Percentiles rank a stretch among this genome's conserved stretches.
phyloP scores from a whole-genome alignment of 371 early-diverging fungal genomes.

The Mucor racemosus region DNA sequence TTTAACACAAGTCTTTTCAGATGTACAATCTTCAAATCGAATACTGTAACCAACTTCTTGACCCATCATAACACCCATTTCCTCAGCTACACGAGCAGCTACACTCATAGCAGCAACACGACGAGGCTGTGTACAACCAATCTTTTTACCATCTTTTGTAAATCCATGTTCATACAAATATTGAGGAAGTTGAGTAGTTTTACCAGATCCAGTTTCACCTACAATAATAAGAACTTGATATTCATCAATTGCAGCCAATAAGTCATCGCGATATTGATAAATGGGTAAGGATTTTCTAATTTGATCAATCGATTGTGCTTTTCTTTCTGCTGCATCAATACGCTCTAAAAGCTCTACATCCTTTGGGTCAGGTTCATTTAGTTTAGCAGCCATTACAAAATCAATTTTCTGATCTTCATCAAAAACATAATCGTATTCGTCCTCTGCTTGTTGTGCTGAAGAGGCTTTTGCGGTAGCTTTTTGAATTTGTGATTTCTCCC shows the following conservation, averaged over 20 bases:
- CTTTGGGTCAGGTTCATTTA: constrained; percentile 61
- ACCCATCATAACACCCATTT: constrained; percentile 93
- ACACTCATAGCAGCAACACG: constrained; percentile 99
- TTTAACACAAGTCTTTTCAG: constrained; percentile 94
- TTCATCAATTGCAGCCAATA: constrained; percentile 86
- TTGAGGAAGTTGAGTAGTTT: constrained; percentile 99
- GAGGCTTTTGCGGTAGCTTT: constrained; percentile 60
- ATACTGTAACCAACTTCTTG: constrained; percentile 97
- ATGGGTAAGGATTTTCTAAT: constrained; percentile 93
- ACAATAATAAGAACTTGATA: constrained; percentile 91
- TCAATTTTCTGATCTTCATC: constrained; percentile 93
- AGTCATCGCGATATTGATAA: constrained; percentile 78
- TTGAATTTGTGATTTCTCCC: constrained; percentile 88
- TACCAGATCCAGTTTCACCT: constrained; percentile 99
- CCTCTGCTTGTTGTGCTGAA: constrained; percentile 54
- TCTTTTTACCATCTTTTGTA: constrained; percentile 83
- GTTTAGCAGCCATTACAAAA: constrained; percentile 82
- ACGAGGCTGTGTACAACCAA: constrained; percentile 99
- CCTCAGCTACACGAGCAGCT: constrained; percentile 96
- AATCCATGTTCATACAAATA: constrained; percentile 97
- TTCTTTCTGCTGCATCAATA: constrained; percentile 74
- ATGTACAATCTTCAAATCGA: constrained; percentile 97
- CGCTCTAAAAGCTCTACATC: constrained; percentile 64
- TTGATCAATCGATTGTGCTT: constrained; percentile 80
- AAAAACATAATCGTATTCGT: constrained; percentile 93